A percentile compares a stretch with the other conserved stretches of the same genome.
Evolutionary conservation across 768 basidiomycete genomes (phyloP).

Genomic region (Tulasnella sp.): DNA sequence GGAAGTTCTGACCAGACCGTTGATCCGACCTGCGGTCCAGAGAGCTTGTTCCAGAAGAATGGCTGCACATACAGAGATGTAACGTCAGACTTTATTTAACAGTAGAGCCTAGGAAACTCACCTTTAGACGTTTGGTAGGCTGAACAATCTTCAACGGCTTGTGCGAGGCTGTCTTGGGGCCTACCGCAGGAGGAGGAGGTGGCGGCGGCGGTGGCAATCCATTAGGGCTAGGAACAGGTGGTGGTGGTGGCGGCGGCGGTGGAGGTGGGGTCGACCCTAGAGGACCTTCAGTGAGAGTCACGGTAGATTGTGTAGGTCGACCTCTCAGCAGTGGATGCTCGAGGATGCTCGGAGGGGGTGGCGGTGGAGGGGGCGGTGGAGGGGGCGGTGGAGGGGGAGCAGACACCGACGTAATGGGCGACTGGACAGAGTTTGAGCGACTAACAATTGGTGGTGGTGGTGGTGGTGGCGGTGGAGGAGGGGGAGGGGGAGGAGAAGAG

Average conservation of each 20-base stretch:
- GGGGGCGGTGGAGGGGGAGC: slow-evolving; percentile 26
- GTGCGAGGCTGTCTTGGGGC: neutral
- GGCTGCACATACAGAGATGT: slow-evolving; percentile 34
- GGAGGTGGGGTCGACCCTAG: neutral
- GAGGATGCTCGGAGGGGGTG: slow-evolving; percentile 23
- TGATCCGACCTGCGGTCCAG: slow-evolving; percentile 30
- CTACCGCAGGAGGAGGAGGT: slow-evolving; percentile 16
- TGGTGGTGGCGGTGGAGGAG: slow-evolving; percentile 22
- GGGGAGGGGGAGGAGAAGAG: slow-evolving; percentile 13
- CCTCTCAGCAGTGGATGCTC: slow-evolving; percentile 24
- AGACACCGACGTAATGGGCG: slow-evolving; percentile 15
- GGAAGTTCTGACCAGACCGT: slow-evolving; percentile 65
- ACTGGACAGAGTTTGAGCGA: neutral
- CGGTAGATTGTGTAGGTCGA: neutral
- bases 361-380: slow-evolving; percentile 1
- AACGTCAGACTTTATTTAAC: neutral
- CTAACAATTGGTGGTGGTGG: slow-evolving; percentile 19
- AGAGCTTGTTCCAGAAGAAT: slow-evolving; percentile 85
- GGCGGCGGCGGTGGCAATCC: slow-evolving; percentile 23
- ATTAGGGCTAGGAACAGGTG: slow-evolving; percentile 11
- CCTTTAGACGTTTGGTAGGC: slow-evolving; percentile 46
- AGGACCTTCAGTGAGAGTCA: neutral
- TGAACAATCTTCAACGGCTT: slow-evolving; percentile 21
- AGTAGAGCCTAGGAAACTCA: neutral
- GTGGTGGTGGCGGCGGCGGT: slow-evolving; percentile 24